These are phyloP conservation scores for Stagonosporopsis rhizophila DNA, from an alignment of 2,329 filamentous ascomycete genomes.

Conservation along the genomic window DNA sequence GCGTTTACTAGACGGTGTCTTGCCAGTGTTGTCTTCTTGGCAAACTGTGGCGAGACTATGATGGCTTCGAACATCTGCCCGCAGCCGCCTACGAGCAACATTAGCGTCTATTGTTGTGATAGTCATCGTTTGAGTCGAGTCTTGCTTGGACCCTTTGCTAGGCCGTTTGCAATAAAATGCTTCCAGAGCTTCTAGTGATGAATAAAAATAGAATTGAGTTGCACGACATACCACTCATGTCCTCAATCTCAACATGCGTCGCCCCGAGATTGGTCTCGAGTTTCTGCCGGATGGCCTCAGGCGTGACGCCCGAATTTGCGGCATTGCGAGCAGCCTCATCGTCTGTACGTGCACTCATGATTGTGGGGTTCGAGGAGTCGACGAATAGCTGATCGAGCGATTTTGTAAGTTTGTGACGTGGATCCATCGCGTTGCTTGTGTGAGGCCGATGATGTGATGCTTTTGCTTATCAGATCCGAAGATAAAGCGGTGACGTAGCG, in stretches of 20 bases:
- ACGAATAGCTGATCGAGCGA: slow-evolving; percentile 34
- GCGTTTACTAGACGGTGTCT: slow-evolving; percentile 86
- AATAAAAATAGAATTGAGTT: background rate
- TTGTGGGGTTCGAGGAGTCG: slow-evolving; percentile 9
- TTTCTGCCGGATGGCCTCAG: slow-evolving; percentile 71
- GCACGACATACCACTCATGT: slow-evolving; percentile 77
- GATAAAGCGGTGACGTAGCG: slow-evolving; percentile 23
- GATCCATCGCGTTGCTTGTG: slow-evolving; percentile 35
- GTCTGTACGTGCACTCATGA: slow-evolving; percentile 55
- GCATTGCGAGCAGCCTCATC: slow-evolving; percentile 59
- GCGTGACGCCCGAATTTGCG: slow-evolving; percentile 69
- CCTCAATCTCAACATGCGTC: slow-evolving; percentile 83
- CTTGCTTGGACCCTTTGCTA: background rate
- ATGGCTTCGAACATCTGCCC: slow-evolving; percentile 74
- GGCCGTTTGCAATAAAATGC: background rate
- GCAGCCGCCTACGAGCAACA: slow-evolving; percentile 64
- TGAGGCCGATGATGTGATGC: slow-evolving; percentile 18
- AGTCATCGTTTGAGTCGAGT: background rate
- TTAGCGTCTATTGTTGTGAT: slow-evolving; percentile 22
- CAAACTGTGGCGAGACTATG: slow-evolving; percentile 65
- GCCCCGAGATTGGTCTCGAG: slow-evolving; percentile 75
- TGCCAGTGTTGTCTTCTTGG: slow-evolving; percentile 72
- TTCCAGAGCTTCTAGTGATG: background rate
- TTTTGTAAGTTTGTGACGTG: slow-evolving; percentile 45
- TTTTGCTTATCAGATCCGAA: slow-evolving; percentile 47